These are phyloP conservation scores for Tulasnella sp. DNA, from an alignment of 768 basidiomycete genomes.

Conservation along the genomic window DNA sequence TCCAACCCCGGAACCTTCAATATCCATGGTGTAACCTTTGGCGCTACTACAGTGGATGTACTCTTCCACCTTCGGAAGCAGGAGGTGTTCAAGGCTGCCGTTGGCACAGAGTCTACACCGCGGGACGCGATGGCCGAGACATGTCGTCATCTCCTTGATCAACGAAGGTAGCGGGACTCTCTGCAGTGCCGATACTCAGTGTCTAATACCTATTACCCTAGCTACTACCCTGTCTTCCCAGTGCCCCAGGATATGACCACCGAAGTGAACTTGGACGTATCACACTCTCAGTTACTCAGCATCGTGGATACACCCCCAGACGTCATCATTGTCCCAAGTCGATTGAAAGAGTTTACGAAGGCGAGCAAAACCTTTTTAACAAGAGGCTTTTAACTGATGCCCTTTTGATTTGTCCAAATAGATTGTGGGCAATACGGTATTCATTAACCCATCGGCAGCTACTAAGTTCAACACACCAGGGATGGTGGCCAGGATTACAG, in stretches of 20 bases:
- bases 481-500: slow-evolving; percentile 13
- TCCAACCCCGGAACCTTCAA: slow-evolving; percentile 82
- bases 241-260: slow-evolving; percentile 58
- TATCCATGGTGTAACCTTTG: slow-evolving; percentile 77
- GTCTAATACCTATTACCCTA: slow-evolving; percentile 27
- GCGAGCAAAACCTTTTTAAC: slow-evolving; percentile 31
- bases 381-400: neutral
- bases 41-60: slow-evolving; percentile 71
- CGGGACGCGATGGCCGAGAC: slow-evolving; percentile 69
- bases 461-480: slow-evolving; percentile 9
- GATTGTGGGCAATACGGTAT: slow-evolving; percentile 64
- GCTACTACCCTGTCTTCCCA: slow-evolving; percentile 94
- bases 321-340: slow-evolving; percentile 77
- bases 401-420: slow-evolving; percentile 26
- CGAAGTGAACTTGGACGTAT: slow-evolving; percentile 85
- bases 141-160: slow-evolving; percentile 72
- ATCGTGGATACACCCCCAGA: slow-evolving; percentile 53
- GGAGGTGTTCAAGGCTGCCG: slow-evolving; percentile 61
- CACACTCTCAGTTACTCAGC: slow-evolving; percentile 50
- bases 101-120: slow-evolving; percentile 36
- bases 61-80: slow-evolving; percentile 84
- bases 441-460: slow-evolving; percentile 74
- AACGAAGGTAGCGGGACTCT: slow-evolving; percentile 53
- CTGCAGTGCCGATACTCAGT: neutral
- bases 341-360: slow-evolving; percentile 83